A percentile compares a stretch with the other conserved stretches of the same genome.
These are phyloP conservation scores for Scutellaria barbata DNA, from an alignment of 257 asterid genomes.

Conservation along the genomic window DNA sequence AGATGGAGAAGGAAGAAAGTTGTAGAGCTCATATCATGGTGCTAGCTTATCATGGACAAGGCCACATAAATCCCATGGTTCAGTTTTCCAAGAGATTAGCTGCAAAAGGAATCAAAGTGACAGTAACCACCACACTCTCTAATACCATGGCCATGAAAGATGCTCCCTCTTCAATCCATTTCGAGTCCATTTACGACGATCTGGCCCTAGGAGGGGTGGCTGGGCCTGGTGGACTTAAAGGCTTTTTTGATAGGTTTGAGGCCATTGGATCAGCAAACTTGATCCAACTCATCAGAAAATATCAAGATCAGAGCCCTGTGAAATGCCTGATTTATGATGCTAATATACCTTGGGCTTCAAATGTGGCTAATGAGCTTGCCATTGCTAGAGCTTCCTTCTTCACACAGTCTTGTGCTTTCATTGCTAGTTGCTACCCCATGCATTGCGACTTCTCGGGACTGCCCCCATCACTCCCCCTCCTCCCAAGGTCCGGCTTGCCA, in stretches of 20 bases:
- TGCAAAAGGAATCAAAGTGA: conserved; percentile 57
- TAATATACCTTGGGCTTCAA: conserved; percentile 57
- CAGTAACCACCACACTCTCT: conserved; percentile 52
- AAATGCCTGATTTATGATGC: conserved; percentile 64
- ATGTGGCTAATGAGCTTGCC: conserved; percentile 42
- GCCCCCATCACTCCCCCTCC: conserved; percentile 39
- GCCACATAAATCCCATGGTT: conserved; percentile 65
- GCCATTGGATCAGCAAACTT: conserved; percentile 48
- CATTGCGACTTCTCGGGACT: conserved; percentile 50
- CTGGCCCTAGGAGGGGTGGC: conserved; percentile 47
- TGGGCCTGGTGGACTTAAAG: conserved; percentile 58
- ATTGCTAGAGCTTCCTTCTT: conserved; percentile 55
- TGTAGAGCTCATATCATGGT: conserved; percentile 50
- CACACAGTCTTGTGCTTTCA: conserved; percentile 67
- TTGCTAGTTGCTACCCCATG: conserved; percentile 56
- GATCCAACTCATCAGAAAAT: conserved; percentile 39
- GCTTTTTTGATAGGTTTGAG: conserved; percentile 63
- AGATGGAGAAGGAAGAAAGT: conserved; percentile 44
- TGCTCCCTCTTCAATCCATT: conserved; percentile 35
- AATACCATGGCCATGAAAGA: conserved; percentile 43
- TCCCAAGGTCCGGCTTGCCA: conserved; percentile 46
- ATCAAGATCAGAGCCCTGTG: conserved; percentile 41
- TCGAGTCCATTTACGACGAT: conserved; percentile 55
- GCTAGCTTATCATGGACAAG: conserved; percentile 67
- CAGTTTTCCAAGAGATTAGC: conserved; percentile 59